Evolutionary conservation across 352 stramenopile genomes (phyloP).

Genomic region (Phytophthora tentaculata): DNA sequence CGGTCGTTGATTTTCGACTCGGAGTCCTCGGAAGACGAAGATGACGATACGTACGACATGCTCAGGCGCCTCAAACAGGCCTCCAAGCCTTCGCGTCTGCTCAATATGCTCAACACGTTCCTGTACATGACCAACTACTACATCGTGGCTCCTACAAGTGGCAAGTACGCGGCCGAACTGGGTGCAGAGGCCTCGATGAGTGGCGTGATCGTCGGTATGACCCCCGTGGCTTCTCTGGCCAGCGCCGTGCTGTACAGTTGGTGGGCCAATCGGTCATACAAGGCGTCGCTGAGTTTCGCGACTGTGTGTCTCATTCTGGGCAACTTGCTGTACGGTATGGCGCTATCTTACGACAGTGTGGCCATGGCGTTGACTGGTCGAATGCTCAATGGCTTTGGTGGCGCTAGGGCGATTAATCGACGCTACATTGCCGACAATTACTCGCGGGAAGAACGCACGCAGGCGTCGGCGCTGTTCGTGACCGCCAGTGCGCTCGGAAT

Average conservation of each 20-base stretch:
- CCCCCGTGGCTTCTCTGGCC: slow-evolving; percentile 93
- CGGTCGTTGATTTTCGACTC: slow-evolving; percentile 84
- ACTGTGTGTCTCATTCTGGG: slow-evolving; percentile 83
- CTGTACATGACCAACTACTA: slow-evolving; percentile 99
- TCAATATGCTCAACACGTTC: slow-evolving; percentile 96
- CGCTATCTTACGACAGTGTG: slow-evolving; percentile 81
- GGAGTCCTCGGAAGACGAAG: slow-evolving; percentile 85
- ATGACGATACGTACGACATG: slow-evolving; percentile 67
- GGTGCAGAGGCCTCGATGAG: slow-evolving; percentile 90
- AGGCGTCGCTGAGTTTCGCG: slow-evolving; percentile 83
- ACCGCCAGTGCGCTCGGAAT: slow-evolving; percentile 93
- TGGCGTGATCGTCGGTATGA: slow-evolving; percentile 97
- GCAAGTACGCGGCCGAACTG: slow-evolving; percentile 91
- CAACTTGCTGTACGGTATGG: slow-evolving; percentile 89
- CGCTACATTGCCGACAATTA: slow-evolving; percentile 92
- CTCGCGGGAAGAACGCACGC: slow-evolving; percentile 88
- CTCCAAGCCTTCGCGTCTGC: slow-evolving; percentile 74
- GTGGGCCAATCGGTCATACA: slow-evolving; percentile 93
- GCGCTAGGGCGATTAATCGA: slow-evolving; percentile 91
- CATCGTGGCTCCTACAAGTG: slow-evolving; percentile 95
- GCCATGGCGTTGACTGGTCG: slow-evolving; percentile 91
- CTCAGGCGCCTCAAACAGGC: slow-evolving; percentile 55
- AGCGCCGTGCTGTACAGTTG: slow-evolving; percentile 95
- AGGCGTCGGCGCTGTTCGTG: slow-evolving; percentile 92
- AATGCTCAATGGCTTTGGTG: slow-evolving; percentile 94